Evolutionary conservation across 139 green algal species (phyloP).

Genomic region (Marvania coccoides): DNA sequence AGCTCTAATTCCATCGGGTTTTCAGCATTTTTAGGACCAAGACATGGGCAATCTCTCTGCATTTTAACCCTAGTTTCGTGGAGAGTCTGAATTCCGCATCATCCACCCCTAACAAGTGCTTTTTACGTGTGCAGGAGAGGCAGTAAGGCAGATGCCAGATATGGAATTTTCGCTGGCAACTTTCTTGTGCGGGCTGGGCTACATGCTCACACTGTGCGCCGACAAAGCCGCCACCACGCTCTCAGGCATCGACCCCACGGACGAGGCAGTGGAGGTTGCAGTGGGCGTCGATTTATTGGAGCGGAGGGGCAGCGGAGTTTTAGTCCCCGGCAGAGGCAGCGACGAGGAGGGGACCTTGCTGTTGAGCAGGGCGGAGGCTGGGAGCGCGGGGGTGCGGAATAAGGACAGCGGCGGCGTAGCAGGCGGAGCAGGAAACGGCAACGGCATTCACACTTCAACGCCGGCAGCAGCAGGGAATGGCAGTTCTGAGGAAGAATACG

Average conservation of each 20-base stretch:
- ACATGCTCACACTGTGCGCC: conserved; percentile 33
- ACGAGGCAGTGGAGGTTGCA: not conserved
- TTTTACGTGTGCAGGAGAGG: conserved; percentile 22
- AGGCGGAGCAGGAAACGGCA: too few species aligned
- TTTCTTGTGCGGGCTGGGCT: conserved; percentile 40
- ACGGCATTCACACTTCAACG: too few species aligned
- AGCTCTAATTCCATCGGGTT: too few species aligned
- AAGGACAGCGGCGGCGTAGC: too few species aligned
- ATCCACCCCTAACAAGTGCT: too few species aligned
- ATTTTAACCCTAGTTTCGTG: too few species aligned
- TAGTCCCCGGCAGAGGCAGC: not conserved
- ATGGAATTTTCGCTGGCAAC: conserved; percentile 33
- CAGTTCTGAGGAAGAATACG: too few species aligned
- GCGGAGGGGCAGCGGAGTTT: not conserved
- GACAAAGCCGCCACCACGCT: conserved; percentile 12
- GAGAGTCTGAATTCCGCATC: too few species aligned
- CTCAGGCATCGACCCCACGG: not conserved
- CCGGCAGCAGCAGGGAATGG: too few species aligned
- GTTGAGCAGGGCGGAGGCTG: not conserved
- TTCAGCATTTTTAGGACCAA: too few species aligned
- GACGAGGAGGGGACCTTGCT: not conserved
- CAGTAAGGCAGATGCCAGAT: conserved; percentile 15
- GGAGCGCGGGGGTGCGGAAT: too few species aligned
- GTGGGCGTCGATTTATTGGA: not conserved
- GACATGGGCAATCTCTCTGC: too few species aligned